Conservation (phyloP, 805 yeast species). For the Babjeviella inositovora region DNA sequence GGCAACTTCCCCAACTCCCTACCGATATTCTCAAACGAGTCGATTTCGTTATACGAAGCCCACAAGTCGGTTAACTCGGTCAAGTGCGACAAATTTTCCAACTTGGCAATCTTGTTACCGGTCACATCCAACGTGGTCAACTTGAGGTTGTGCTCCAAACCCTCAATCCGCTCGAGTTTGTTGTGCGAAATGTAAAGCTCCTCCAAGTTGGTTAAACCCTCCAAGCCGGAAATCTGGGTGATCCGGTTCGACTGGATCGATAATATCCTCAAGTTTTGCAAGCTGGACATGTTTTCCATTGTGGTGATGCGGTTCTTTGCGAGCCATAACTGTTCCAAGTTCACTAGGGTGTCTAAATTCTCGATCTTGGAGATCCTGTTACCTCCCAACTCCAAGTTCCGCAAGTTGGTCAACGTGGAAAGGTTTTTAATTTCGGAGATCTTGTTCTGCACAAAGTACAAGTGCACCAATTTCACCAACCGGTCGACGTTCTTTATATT, state of each 20-base stretch:
- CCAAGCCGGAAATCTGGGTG: conserved; percentile 69
- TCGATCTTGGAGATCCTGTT: conserved; percentile 52
- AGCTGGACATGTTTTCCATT: conserved; percentile 42
- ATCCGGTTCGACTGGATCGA: conserved; percentile 83
- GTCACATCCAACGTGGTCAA: conserved; percentile 71
- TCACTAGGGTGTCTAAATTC: conserved; percentile 34
- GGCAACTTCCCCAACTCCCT: conserved; percentile 45
- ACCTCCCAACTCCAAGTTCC: conserved; percentile 81
- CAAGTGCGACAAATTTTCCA: conserved; percentile 55
- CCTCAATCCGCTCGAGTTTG: conserved; percentile 59
- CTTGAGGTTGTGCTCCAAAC: conserved; percentile 53
- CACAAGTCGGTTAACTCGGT: conserved; percentile 75
- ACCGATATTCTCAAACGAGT: conserved; percentile 53
- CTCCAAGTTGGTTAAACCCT: conserved; percentile 51
- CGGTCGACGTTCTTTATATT: conserved; percentile 66
- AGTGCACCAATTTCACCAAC: conserved; percentile 41
- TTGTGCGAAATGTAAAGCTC: conserved; percentile 85
- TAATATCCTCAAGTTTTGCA: conserved; percentile 52
- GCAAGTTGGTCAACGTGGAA: conserved; percentile 35
- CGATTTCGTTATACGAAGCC: conserved; percentile 71
- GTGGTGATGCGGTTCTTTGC: conserved; percentile 70
- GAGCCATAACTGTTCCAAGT: conserved; percentile 71
- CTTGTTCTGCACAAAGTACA: conserved; percentile 83
- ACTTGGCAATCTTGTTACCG: conserved; percentile 43
- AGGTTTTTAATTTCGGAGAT: conserved; percentile 59